A percentile compares a stretch with the other conserved stretches of the same genome.
phyloP scores from a whole-genome alignment of 208 protist genomes.

The Zelonia costaricensis region DNA sequence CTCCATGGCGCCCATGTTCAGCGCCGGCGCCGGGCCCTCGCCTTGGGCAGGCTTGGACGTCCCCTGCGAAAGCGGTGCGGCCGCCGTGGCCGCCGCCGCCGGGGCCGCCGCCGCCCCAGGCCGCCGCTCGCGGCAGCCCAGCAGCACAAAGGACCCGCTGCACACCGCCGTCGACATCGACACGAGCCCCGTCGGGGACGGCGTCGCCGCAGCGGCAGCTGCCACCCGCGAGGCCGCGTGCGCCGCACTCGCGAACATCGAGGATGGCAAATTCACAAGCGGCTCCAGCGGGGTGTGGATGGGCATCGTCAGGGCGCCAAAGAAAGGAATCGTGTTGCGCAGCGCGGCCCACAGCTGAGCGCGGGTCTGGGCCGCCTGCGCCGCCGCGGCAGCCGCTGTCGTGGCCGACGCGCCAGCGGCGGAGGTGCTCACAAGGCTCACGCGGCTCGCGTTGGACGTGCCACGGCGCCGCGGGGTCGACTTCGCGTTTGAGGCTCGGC shows the following conservation, averaged over 20 bases:
- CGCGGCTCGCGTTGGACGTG: neutral
- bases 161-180: slow-evolving; percentile 12
- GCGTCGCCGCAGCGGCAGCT: neutral
- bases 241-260: neutral
- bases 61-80: too few relatives aligned
- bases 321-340: slow-evolving; percentile 18
- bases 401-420: neutral
- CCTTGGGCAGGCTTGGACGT: too few relatives aligned
- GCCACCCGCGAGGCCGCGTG: neutral
- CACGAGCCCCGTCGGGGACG: neutral
- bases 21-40: too few relatives aligned
- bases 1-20: slow-evolving; percentile 1
- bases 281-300: slow-evolving; percentile 9
- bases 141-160: slow-evolving; percentile 10
- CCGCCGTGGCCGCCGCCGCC: neutral
- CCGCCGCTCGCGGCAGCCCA: slow-evolving; percentile 17
- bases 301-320: slow-evolving; percentile 16
- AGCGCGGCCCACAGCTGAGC: slow-evolving; percentile 17
- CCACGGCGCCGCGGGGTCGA: neutral
- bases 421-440: neutral
- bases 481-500: too few relatives aligned
- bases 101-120: neutral
- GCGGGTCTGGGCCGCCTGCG: slow-evolving; percentile 4
- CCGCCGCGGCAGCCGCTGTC: neutral
- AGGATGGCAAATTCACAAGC: neutral